Evolutionary conservation across 2,329 filamentous ascomycete genomes (phyloP), one percentile per base, ranked within the genome.

Genomic region (Pseudogymnoascus destructans): DNA sequence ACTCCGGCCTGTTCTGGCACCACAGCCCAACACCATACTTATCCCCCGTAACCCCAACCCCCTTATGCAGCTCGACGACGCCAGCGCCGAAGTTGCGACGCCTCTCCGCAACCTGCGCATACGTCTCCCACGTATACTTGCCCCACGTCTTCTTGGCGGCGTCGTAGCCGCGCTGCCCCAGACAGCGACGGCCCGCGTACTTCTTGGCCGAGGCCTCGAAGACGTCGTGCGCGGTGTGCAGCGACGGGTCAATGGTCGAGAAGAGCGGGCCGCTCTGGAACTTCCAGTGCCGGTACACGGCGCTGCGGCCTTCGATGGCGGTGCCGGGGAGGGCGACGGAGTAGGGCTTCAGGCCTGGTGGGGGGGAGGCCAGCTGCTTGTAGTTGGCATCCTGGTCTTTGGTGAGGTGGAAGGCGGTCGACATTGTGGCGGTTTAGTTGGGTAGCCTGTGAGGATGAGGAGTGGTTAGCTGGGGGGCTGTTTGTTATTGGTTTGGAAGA

Each of bases 1-100:
- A 95, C 72, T 95, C 88, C 0, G 89, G 85, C 60, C 89, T 79
- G 72, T 95, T 95, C 71, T 89, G 86, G 67, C 87, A 88, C 89
- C 89, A 95, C 55, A 95, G 73, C 19, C 89, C 89, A 62, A 95
- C 77, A 57, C 85, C 87, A 69, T 87, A 86, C 68, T 86, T 84
- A 54, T 78, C 73, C 3, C 77, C 80, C 10, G 77, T 78, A 46
- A 92, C 77, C 57, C 88, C 87, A 61, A 82, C 75, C 66, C 82
- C 78, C 69, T 85, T 79, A 72, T 95, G 88, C 64, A 97, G 73
- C 71, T 93, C 86, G 36, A 91, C 84, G 54, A 97, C 72, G 60
- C 92, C 93, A 36, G 85, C 86, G 63, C 93, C 93, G 64, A 96
- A 80, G 70, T 93, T 88, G 69, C 85, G 86, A 68, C 88, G 83